Evolutionary conservation across 768 basidiomycete species (phyloP).

Genomic region (Hemileccinum impolitum): DNA sequence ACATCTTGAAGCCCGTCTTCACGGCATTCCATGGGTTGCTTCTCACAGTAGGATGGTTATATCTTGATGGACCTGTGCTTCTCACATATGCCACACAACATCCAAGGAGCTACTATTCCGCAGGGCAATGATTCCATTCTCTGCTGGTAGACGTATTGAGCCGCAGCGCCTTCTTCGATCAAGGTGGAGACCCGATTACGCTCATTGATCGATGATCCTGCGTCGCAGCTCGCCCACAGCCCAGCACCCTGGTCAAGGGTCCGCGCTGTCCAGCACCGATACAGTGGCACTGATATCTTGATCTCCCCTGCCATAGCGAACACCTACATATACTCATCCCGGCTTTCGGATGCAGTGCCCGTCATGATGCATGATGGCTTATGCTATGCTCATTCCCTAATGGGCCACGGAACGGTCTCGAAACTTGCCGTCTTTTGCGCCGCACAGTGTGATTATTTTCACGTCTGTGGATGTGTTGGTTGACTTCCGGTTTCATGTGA

Average conservation of each 20-base stretch:
- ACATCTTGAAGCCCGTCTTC: slow-evolving; percentile 4
- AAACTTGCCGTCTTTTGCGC: slow-evolving; percentile 2
- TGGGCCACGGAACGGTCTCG: slow-evolving; percentile 3
- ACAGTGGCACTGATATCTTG: slow-evolving; percentile 5
- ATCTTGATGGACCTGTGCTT: slow-evolving; percentile 11
- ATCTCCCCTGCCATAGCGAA: slow-evolving; percentile 3
- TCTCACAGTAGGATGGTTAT: slow-evolving; percentile 20
- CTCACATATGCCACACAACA: slow-evolving; percentile 13
- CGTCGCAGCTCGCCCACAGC: slow-evolving; percentile 22
- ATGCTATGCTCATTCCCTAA: slow-evolving; percentile 14
- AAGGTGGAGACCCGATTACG: slow-evolving; percentile 16
- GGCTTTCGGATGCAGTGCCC: slow-evolving; percentile 7
- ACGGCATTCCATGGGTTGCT: slow-evolving; percentile 10
- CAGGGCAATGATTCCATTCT: slow-evolving; percentile 22
- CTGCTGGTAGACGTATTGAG: slow-evolving; percentile 18
- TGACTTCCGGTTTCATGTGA: slow-evolving; percentile 5
- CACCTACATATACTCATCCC: background rate
- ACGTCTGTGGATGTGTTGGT: slow-evolving; percentile 3
- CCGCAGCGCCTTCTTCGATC: slow-evolving; percentile 27
- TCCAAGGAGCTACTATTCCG: slow-evolving; percentile 14
- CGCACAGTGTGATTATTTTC: slow-evolving; percentile 9
- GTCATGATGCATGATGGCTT: background rate
- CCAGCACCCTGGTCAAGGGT: slow-evolving; percentile 17
- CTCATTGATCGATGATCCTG: slow-evolving; percentile 15
- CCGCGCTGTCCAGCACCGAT: slow-evolving; percentile 3